Base-by-base conservation (phyloP, 768 basidiomycete genomes). In the Cystobasidium tubakii region DNA sequence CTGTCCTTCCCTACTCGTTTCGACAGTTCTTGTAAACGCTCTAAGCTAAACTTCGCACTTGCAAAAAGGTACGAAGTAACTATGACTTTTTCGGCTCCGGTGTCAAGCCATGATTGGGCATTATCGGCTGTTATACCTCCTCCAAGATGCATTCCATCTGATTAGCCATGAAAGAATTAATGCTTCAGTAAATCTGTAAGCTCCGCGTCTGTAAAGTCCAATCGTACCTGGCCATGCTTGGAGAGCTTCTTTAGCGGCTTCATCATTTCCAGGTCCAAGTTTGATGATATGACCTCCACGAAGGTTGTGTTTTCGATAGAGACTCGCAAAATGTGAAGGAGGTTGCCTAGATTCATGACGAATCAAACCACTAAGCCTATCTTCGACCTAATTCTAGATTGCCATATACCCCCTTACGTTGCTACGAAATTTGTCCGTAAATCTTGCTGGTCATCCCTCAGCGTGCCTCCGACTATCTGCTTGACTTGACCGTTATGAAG, bases 61-160 rank as follows among this genome's bases (percentile, higher is more conserved):
- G 96, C 94, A 76, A 99, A 99, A 53, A 99, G 87, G 82, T 88
- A 91, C 15, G 94, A 96, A 1, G 96, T 99, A n/a, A 99, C 90
- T 66, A 99, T 97, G 77, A 98, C 88, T 94, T 98, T 77, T 0
- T 33, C 39, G 21, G 96, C 96, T 3, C 95, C 95, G 1, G 86
- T 86, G 44, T 89, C 86, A 64, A 98, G 81, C 96, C 96, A 99
- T 73, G 87, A 85, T 57, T 82, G 80, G 0, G 92, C 92, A 79
- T 98, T 98, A 42, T 82, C 81, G 50, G 86, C 87, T 34, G 86
- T 90, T 77, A 99, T 94, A 0, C 95, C 92, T 1, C 96, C 96
- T 15, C 96, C 96, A 62, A 99, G 84, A 81, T 99, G 96, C 23
- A 99, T 82, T 31, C 86, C 88, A 34, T 84, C 91, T 90, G 77